These are phyloP conservation scores for Colletotrichum tropicicola DNA, from an alignment of 2,329 filamentous ascomycete genomes.

Conservation along the genomic window DNA sequence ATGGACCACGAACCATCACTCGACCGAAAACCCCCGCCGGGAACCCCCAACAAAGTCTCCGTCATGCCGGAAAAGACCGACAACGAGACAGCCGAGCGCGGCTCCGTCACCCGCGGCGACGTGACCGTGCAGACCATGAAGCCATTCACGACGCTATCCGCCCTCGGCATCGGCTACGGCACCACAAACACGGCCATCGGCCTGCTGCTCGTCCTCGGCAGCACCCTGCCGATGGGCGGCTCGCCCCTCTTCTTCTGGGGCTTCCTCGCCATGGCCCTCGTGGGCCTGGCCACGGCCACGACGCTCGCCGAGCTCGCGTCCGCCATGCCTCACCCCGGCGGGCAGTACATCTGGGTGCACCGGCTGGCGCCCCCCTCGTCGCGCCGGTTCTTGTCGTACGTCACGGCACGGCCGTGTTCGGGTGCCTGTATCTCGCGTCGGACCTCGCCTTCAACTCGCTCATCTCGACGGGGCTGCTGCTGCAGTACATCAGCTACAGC, in stretches of 20 bases:
- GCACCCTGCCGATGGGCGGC: conserved; percentile 34
- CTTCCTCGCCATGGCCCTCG: conserved; percentile 34
- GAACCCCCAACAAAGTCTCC: not conserved
- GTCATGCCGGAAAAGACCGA: not conserved
- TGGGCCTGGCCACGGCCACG: conserved; percentile 36
- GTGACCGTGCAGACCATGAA: conserved; percentile 39
- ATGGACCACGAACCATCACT: not conserved
- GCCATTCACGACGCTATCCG: conserved; percentile 39
- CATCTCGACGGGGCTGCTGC: conserved; percentile 35
- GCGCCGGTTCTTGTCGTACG: conserved; percentile 34
- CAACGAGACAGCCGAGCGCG: not conserved
- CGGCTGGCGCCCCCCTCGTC: conserved; percentile 31
- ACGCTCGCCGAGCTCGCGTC: conserved; percentile 39
- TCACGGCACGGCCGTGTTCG: conserved; percentile 35
- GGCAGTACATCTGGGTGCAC: conserved; percentile 39
- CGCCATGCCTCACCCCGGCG: conserved; percentile 39
- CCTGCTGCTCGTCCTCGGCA: conserved; percentile 34
- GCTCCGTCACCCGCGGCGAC: conserved; percentile 28
- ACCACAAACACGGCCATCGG: conserved; percentile 37
- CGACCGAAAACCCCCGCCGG: not conserved
- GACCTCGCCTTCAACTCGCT: conserved; percentile 39
- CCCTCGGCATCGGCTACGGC: conserved; percentile 37
- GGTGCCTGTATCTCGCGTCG: conserved; percentile 38
- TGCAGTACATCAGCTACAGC: conserved; percentile 39
- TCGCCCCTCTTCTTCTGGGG: conserved; percentile 38